Conservation (phyloP, 257 asterid genomes). For the Anisodus tanguticus region DNA sequence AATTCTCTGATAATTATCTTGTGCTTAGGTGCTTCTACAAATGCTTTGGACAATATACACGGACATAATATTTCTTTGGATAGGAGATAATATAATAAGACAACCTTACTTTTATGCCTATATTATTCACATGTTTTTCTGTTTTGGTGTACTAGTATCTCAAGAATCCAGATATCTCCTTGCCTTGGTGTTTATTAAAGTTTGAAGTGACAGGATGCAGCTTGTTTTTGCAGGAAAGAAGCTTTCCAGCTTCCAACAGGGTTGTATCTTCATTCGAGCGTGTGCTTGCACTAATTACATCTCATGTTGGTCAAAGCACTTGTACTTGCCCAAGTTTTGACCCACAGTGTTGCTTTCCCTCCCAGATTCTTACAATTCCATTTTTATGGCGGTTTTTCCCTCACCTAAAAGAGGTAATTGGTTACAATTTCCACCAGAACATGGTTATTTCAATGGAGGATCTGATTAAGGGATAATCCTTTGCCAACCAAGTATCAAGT, state of each 20-base stretch:
- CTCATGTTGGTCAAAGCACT: conserved; percentile 78
- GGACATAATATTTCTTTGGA: background rate
- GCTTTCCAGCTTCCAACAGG: conserved; percentile 52
- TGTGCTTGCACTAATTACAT: conserved; percentile 57
- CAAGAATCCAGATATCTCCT: conserved; percentile 1
- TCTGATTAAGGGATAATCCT: background rate
- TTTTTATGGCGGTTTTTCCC: conserved; percentile 88
- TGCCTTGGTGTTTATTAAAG: conserved; percentile 12
- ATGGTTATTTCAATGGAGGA: conserved; percentile 27
- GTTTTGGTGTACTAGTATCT: conserved; percentile 14
- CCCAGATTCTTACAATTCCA: conserved; percentile 87
- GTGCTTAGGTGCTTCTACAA: conserved; percentile 3
- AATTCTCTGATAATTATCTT: background rate
- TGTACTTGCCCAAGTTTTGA: conserved; percentile 73
- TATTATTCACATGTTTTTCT: background rate
- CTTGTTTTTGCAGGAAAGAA: conserved; percentile 57
- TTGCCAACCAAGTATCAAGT: conserved; percentile 14
- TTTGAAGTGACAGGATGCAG: conserved; percentile 33
- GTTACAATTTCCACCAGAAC: conserved; percentile 26
- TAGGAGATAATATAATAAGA: background rate
- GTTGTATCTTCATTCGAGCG: conserved; percentile 70
- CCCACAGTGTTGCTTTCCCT: conserved; percentile 67
- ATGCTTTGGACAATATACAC: conserved; percentile 23
- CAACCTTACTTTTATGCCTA: background rate
- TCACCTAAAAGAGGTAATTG: conserved; percentile 77